Evolutionary conservation across 106 monocot genomes (phyloP).

Genomic region (Amphibolis antarctica): DNA sequence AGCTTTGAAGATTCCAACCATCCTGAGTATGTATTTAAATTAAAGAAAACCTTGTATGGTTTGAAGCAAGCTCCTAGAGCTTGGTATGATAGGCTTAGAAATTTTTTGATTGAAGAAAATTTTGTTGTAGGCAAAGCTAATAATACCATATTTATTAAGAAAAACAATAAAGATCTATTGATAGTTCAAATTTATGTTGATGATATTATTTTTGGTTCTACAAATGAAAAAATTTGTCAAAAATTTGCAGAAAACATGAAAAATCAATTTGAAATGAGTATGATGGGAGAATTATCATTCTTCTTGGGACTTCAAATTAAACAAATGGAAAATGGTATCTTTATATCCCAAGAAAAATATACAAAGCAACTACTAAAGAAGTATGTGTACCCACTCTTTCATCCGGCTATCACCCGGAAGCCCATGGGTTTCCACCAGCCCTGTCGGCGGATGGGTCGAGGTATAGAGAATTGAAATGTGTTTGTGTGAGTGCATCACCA

Average conservation of each 20-base stretch:
- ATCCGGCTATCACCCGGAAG: too few relatives aligned
- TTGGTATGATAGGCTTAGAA: background rate
- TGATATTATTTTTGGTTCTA: background rate
- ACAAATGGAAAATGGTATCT: background rate
- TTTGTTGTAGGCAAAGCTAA: background rate
- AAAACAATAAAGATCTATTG: background rate
- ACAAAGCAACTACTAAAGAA: background rate
- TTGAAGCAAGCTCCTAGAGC: background rate
- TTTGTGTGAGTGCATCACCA: too few relatives aligned
- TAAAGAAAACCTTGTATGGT: background rate
- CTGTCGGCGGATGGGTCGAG: too few relatives aligned
- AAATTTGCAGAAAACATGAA: background rate
- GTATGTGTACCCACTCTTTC: too few relatives aligned
- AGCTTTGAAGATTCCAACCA: background rate
- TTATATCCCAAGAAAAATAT: background rate
- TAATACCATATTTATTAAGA: background rate
- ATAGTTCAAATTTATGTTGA: background rate
- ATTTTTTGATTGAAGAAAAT: background rate
- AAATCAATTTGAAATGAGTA: background rate
- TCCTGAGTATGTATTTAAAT: background rate
- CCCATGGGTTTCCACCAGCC: too few relatives aligned
- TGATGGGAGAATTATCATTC: background rate
- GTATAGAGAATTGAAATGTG: too few relatives aligned
- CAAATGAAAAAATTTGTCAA: background rate
- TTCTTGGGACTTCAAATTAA: background rate